Base-by-base conservation (phyloP, 1,284 basidiomycete species). In the Papiliotrema flavescens region DNA sequence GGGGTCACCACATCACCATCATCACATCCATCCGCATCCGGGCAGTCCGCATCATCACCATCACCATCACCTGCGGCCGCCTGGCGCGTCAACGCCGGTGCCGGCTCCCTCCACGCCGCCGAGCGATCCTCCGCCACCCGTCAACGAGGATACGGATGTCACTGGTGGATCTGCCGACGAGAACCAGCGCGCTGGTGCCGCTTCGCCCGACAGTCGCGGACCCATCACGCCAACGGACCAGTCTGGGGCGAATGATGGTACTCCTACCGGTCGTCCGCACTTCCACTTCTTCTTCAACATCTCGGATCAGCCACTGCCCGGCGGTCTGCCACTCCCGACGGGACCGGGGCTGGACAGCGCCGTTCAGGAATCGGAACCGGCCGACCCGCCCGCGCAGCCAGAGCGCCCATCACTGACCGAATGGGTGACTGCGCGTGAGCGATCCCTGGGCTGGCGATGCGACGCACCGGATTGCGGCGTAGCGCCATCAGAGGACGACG, bases 401-500 rank as follows among this genome's bases (percentile, higher is more conserved):
- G 57, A 62, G 2, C 59, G 61, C 3, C 61, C 68, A 49, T 60
- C 65, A 0, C 64, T 74, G 6, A 65, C 67, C 34, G 59, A 51
- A 36, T 74, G 72, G 72, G 66, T 68, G 1, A 51, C 55, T 37
- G 62, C 64, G 34, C 59, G 65, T 14, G 72, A 74, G 53, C 65
- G 62, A 52, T 54, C 52, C 4, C 57, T 74, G 3, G 72, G 72
- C n/a, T 73, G 71, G 71, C 60, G 71, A 23, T 74, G 72, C 48
- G 70, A 74, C 54, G 68, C 66, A 0, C 56, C 64, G 20, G 66
- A 66, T 49, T 74, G 72, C 53, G 52, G 55, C 3, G 49, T 66
- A 14, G 69, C 66, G 0, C 66, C 66, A 0, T 50, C 56, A 1
- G 49, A 57, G 1, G 59, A 61, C 9, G 57, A 59, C 22, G 64